Evolutionary conservation across 1,284 basidiomycete species (phyloP).

Genomic region (Exobasidium rhododendri): DNA sequence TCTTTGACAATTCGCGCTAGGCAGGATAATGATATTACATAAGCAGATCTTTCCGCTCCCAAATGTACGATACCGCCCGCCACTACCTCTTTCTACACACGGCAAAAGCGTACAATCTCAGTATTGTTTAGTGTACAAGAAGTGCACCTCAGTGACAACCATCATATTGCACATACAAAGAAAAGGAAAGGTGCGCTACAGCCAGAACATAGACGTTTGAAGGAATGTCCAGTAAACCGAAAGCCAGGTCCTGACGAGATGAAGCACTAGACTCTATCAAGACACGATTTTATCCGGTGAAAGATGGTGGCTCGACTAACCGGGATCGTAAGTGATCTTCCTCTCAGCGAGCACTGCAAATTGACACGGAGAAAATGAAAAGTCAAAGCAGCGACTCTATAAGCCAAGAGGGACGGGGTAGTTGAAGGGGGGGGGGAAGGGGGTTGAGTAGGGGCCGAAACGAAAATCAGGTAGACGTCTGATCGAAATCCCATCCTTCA

Average conservation of each 20-base stretch:
- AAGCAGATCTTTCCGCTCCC: too few relatives aligned
- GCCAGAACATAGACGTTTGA: neutral
- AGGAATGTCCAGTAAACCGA: neutral
- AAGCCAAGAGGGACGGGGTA: constrained; percentile 9
- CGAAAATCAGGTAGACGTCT: neutral
- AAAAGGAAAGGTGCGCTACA: neutral
- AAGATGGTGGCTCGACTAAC: neutral
- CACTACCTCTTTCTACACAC: neutral
- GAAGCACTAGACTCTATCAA: neutral
- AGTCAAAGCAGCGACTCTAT: constrained; percentile 8
- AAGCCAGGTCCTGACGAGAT: neutral
- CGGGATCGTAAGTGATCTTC: constrained; percentile 6
- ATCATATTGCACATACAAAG: too few relatives aligned
- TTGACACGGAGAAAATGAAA: constrained; percentile 3
- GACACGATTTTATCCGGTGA: neutral
- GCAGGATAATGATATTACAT: too few relatives aligned
- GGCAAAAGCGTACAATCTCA: neutral
- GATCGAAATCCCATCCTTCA: neutral
- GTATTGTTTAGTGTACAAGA: neutral
- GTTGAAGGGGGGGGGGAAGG: neutral
- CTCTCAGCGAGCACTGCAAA: constrained; percentile 10
- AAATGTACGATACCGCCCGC: neutral
- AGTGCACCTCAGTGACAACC: neutral
- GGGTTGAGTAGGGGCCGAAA: neutral
- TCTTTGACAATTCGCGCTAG: too few relatives aligned